A percentile compares a stretch with the other conserved stretches of the same genome.
These are phyloP conservation scores for Pyrrhoderma noxium DNA, from an alignment of 1,284 basidiomycete genomes.

Conservation along the genomic window DNA sequence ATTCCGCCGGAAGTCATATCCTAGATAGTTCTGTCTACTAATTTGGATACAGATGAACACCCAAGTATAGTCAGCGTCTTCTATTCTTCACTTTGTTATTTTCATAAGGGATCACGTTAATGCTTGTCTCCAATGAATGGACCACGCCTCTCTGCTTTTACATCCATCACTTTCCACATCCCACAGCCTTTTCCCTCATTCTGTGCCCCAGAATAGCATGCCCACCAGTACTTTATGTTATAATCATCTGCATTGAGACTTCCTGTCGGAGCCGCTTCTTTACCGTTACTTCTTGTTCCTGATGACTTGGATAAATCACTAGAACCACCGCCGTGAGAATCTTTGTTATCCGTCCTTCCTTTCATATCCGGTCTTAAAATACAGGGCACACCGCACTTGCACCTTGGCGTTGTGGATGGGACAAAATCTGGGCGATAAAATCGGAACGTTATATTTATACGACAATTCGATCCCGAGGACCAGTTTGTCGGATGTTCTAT, in stretches of 20 bases:
- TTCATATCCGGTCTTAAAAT: constrained; percentile 79
- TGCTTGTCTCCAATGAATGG: constrained; percentile 29
- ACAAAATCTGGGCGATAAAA: constrained; percentile 84
- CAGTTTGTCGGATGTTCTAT: constrained; percentile 29
- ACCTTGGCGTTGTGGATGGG: constrained; percentile 60
- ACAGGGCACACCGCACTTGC: constrained; percentile 75
- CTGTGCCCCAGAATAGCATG: constrained; percentile 74
- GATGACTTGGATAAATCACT: too few species aligned
- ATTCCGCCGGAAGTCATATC: too few species aligned
- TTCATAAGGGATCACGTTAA: neutral
- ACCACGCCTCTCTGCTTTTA: constrained; percentile 65
- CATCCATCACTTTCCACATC: constrained; percentile 76
- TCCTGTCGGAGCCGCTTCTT: too few species aligned
- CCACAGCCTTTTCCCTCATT: constrained; percentile 82
- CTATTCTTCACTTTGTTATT: neutral
- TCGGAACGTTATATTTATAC: constrained; percentile 87
- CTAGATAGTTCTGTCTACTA: too few species aligned
- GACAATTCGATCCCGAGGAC: constrained; percentile 67
- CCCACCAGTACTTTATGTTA: constrained; percentile 74
- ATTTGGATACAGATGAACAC: too few species aligned
- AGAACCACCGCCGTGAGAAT: constrained; percentile 7
- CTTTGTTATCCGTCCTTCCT: constrained; percentile 31
- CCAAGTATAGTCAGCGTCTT: too few species aligned
- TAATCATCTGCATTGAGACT: constrained; percentile 30
- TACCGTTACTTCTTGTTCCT: constrained; percentile 12